Evolutionary conservation across 2,329 filamentous ascomycete genomes (phyloP).

Genomic region (Xylariaceae sp.): DNA sequence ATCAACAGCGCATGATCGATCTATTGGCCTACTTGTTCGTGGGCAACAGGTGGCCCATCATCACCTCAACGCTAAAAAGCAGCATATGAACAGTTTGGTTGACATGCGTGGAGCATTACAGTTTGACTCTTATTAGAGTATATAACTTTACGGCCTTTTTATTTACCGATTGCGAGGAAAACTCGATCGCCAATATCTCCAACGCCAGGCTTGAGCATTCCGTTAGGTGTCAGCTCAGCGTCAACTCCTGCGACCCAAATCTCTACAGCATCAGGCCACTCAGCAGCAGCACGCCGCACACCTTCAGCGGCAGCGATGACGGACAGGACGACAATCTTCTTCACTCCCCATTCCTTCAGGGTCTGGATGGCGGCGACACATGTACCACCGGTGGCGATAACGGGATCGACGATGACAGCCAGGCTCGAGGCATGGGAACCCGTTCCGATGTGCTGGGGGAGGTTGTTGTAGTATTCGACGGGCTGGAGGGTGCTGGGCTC

Average conservation of each 20-base stretch:
- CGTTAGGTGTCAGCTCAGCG: constrained; percentile 71
- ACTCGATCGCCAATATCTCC: constrained; percentile 91
- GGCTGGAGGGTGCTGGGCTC: constrained; percentile 86
- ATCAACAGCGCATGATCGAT: neutral
- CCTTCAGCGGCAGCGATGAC: constrained; percentile 77
- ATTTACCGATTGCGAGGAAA: constrained; percentile 90
- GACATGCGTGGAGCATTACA: neutral
- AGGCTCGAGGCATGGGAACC: constrained; percentile 54
- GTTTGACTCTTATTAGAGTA: neutral
- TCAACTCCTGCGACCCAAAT: constrained; percentile 88
- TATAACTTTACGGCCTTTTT: constrained; percentile 16
- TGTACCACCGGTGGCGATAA: constrained; percentile 93
- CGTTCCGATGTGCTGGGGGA: constrained; percentile 71
- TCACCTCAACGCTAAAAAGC: neutral
- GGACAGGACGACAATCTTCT: constrained; percentile 76
- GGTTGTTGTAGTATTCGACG: constrained; percentile 98
- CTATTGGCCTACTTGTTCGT: neutral
- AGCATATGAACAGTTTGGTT: neutral
- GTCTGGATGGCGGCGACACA: constrained; percentile 89
- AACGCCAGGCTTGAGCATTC: constrained; percentile 90
- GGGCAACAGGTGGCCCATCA: neutral
- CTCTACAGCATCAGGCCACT: constrained; percentile 80
- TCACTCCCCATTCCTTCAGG: constrained; percentile 89
- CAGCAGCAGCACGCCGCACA: constrained; percentile 71
- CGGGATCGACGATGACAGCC: constrained; percentile 86